These are phyloP conservation scores for Diaporthe capsici DNA, from an alignment of 2,329 filamentous ascomycete species.

Conservation along the genomic window DNA sequence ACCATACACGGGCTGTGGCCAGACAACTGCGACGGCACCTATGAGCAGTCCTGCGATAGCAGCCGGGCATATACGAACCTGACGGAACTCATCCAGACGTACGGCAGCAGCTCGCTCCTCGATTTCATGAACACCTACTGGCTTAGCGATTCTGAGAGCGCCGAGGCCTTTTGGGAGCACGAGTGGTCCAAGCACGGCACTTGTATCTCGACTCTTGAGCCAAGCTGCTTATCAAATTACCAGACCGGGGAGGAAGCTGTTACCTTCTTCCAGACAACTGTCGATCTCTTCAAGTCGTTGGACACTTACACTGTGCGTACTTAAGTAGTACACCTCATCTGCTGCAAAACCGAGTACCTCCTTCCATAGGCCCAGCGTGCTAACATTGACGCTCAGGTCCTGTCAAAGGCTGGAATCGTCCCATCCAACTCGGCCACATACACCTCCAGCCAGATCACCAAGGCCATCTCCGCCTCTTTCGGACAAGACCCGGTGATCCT, in stretches of 20 bases:
- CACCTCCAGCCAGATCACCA: slow-evolving; percentile 34
- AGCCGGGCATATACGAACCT: slow-evolving; percentile 39
- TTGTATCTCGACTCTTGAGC: slow-evolving; percentile 39
- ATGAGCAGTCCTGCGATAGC: slow-evolving; percentile 31
- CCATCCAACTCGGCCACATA: slow-evolving; percentile 38
- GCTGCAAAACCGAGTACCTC: accelerated
- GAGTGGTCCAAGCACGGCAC: slow-evolving; percentile 41
- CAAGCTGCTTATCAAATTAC: slow-evolving; percentile 36
- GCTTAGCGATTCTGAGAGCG: slow-evolving; percentile 36
- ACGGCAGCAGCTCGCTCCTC: slow-evolving; percentile 33
- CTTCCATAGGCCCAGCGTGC: background rate
- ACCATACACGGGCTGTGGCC: slow-evolving; percentile 41
- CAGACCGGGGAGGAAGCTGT: slow-evolving; percentile 39
- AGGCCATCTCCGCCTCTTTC: slow-evolving; percentile 38
- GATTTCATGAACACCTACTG: slow-evolving; percentile 39
- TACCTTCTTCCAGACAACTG: slow-evolving; percentile 39
- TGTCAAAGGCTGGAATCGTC: slow-evolving; percentile 38
- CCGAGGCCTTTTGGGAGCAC: slow-evolving; percentile 40
- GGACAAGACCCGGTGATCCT: slow-evolving; percentile 37
- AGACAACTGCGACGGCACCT: slow-evolving; percentile 39
- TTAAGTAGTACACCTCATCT: no score
- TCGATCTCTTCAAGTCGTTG: slow-evolving; percentile 37
- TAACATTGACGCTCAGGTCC: slow-evolving; percentile 20
- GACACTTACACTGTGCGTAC: slow-evolving; percentile 40
- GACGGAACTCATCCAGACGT: slow-evolving; percentile 36